phyloP scores from a whole-genome alignment of 2,329 filamentous ascomycete genomes.

The Fusarium longipes region DNA sequence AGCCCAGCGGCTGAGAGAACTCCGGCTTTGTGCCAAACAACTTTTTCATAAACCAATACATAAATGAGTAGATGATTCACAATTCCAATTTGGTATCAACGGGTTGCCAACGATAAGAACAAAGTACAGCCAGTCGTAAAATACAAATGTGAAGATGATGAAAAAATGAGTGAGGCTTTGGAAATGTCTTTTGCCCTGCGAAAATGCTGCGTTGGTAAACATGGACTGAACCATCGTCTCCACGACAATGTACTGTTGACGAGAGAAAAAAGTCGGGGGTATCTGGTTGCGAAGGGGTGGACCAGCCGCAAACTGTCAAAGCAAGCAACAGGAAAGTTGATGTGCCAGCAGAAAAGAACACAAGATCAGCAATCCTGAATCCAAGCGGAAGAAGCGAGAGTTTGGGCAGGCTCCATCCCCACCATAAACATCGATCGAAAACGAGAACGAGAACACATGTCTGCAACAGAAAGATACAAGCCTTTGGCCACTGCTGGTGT shows the following conservation, averaged over 20 bases:
- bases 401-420: conserved; percentile 16
- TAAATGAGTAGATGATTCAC: conserved; percentile 12
- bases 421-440: conserved; percentile 1
- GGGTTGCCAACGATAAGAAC: conserved; percentile 14
- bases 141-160: conserved; percentile 4
- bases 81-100: conserved; percentile 41
- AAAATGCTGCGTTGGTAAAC: not conserved
- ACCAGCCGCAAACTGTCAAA: conserved; percentile 13
- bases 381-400: conserved; percentile 25
- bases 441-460: conserved; percentile 13
- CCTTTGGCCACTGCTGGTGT: conserved; percentile 24
- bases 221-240: conserved; percentile 18
- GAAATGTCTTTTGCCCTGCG: not conserved
- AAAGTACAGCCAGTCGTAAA: conserved; percentile 3
- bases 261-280: conserved; percentile 22
- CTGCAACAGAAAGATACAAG: conserved; percentile 33
- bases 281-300: conserved; percentile 11
- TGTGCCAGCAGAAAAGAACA: conserved; percentile 4
- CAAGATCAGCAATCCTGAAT: conserved; percentile 16
- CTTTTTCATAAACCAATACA: conserved; percentile 19
- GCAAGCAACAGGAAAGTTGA: conserved; percentile 4
- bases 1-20: conserved; percentile 27
- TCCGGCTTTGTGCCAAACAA: conserved; percentile 13
- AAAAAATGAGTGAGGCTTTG: not conserved
- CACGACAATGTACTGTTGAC: conserved; percentile 26